phyloP scores from a whole-genome alignment of 2,329 filamentous ascomycete species.

The Endoconidiophora polonica region DNA sequence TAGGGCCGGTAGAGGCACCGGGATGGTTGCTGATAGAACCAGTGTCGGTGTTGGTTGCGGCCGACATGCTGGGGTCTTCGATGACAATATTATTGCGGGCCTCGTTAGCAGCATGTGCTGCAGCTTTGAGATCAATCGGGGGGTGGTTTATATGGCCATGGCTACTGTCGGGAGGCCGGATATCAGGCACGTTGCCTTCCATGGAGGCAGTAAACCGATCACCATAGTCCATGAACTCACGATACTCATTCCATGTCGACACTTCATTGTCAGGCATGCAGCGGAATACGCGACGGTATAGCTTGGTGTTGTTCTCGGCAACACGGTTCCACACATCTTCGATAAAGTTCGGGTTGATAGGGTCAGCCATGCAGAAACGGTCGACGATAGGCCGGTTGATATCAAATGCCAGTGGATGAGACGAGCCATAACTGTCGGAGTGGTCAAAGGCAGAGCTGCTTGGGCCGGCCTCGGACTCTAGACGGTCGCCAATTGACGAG shows the following conservation, averaged over 20 bases:
- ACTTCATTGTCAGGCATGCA: slow-evolving; percentile 96
- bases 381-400: slow-evolving; percentile 59
- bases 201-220: slow-evolving; percentile 58
- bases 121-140: slow-evolving; percentile 14
- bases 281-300: slow-evolving; percentile 85
- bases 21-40: not conserved
- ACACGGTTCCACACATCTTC: slow-evolving; percentile 75
- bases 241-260: slow-evolving; percentile 82
- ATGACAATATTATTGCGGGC: slow-evolving; percentile 18
- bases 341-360: slow-evolving; percentile 65
- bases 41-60: not conserved
- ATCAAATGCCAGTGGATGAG: slow-evolving; percentile 44
- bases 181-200: slow-evolving; percentile 30
- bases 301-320: slow-evolving; percentile 86
- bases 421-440: slow-evolving; percentile 14
- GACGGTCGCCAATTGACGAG: slow-evolving; percentile 37
- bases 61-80: not conserved
- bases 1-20: not conserved
- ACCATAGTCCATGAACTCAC: slow-evolving; percentile 62
- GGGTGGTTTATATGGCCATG: slow-evolving; percentile 19
- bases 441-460: not conserved
- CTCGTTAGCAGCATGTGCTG: slow-evolving; percentile 16
- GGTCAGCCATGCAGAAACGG: slow-evolving; percentile 89
- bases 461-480: too few species aligned
- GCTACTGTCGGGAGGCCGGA: slow-evolving; percentile 26